Evolutionary conservation across 768 basidiomycete species (phyloP).

Genomic region (Lactarius hengduanensis): DNA sequence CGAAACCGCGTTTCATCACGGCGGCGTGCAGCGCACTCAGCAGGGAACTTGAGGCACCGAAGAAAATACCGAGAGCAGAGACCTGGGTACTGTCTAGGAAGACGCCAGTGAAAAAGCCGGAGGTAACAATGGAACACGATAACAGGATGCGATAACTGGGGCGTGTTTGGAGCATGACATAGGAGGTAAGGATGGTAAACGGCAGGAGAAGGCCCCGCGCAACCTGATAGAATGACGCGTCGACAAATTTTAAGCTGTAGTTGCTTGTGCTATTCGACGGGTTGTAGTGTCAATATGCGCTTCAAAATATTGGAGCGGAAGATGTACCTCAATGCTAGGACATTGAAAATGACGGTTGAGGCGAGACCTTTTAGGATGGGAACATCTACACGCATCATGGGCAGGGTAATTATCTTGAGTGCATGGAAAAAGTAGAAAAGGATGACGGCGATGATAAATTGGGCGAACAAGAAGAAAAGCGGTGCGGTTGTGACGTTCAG

Average conservation of each 20-base stretch:
- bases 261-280: conserved; percentile 67
- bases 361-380: conserved; percentile 67
- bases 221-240: conserved; percentile 94
- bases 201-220: conserved; percentile 93
- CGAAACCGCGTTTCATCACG: conserved; percentile 85
- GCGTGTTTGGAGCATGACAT: conserved; percentile 67
- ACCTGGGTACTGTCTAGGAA: conserved; percentile 69
- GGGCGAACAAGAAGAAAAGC: conserved; percentile 82
- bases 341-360: conserved; percentile 74
- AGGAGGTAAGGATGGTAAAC: conserved; percentile 89
- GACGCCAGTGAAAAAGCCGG: conserved; percentile 90
- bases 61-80: conserved; percentile 63
- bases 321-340: conserved; percentile 74
- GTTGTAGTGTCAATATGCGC: conserved; percentile 4
- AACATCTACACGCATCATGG: conserved; percentile 57
- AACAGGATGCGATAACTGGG: conserved; percentile 74
- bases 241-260: conserved; percentile 90
- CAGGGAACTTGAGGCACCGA: conserved; percentile 82
- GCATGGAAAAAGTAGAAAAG: conserved; percentile 67
- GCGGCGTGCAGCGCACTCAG: conserved; percentile 91
- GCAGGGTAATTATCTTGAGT: conserved; percentile 63
- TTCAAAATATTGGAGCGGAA: conserved; percentile 24
- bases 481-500: conserved; percentile 70
- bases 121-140: conserved; percentile 78
- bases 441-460: conserved; percentile 75